phyloP scores from a whole-genome alignment of 2,329 filamentous ascomycete genomes.

The Cladophialophora psammophila region DNA sequence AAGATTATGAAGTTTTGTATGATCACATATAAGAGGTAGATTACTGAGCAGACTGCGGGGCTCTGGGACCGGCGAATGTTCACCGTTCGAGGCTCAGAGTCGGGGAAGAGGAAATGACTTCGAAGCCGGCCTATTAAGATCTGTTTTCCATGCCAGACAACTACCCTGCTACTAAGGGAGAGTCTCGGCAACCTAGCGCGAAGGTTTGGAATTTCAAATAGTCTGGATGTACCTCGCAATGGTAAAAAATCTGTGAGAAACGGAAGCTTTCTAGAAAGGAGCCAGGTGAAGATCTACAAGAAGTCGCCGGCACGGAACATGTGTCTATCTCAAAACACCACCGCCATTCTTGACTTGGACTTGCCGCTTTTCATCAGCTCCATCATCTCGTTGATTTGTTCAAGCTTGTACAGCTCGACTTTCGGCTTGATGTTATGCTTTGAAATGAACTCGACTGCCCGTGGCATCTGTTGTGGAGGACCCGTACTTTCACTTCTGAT shows the following conservation, averaged over 20 bases:
- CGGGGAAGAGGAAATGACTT: background rate
- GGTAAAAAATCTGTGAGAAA: background rate
- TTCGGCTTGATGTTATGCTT: slow-evolving; percentile 26
- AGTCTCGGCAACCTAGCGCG: background rate
- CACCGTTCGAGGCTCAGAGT: background rate
- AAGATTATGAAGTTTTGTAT: background rate
- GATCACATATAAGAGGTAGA: background rate
- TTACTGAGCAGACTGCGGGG: background rate
- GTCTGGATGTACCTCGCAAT: background rate
- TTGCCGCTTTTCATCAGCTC: slow-evolving; percentile 30
- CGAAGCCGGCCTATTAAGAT: background rate
- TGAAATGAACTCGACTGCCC: slow-evolving; percentile 19
- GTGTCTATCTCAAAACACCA: slow-evolving; percentile 18
- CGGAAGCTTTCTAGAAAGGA: background rate
- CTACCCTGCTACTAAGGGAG: background rate
- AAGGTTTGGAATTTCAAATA: background rate
- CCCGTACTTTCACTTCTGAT: slow-evolving; percentile 24
- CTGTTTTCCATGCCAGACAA: background rate
- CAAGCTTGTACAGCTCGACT: slow-evolving; percentile 25
- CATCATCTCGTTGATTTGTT: slow-evolving; percentile 30
- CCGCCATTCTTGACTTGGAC: slow-evolving; percentile 26
- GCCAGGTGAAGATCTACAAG: background rate
- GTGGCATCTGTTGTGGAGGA: slow-evolving; percentile 21
- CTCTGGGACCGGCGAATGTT: slow-evolving; percentile 5
- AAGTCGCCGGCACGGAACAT: background rate